phyloP scores from a whole-genome alignment of 345 rosid species.

The Euphorbia peplus region DNA sequence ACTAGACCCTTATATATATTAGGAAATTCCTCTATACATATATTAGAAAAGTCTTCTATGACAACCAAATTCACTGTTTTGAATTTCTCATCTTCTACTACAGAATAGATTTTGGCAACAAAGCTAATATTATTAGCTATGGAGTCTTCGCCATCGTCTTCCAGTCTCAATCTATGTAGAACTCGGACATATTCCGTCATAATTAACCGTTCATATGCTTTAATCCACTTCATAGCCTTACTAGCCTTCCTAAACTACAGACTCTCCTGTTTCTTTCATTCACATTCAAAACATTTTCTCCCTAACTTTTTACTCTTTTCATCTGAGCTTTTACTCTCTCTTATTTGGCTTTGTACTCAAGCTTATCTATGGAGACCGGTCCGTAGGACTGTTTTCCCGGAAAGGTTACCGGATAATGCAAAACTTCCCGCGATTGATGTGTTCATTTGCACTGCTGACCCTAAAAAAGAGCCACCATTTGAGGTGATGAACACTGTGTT shows the following conservation, averaged over 20 bases:
- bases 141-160: not conserved
- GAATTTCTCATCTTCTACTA: no score
- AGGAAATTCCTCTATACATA: no score
- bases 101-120: no score
- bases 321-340: constrained; percentile 21
- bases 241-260: constrained; percentile 29
- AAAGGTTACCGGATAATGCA: constrained; percentile 27
- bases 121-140: no score
- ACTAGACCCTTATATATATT: no score
- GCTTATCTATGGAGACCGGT: constrained; percentile 36
- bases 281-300: not conserved
- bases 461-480: constrained; percentile 45
- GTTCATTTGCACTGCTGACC: constrained; percentile 50
- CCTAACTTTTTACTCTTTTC: constrained; percentile 33
- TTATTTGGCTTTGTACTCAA: constrained; percentile 33
- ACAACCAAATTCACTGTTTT: no score
- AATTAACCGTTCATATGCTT: constrained; percentile 15
- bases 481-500: constrained; percentile 46
- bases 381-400: constrained; percentile 32
- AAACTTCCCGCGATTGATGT: constrained; percentile 46
- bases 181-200: not conserved
- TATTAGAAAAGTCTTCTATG: no score
- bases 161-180: constrained; percentile 4
- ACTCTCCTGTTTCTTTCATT: constrained; percentile 28
- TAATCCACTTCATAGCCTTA: constrained; percentile 14